Evolutionary conservation across 192 early-diverging fungal genomes (phyloP), one percentile per base, ranked within the genome.

Genomic region (Spizellomyces punctatus): DNA sequence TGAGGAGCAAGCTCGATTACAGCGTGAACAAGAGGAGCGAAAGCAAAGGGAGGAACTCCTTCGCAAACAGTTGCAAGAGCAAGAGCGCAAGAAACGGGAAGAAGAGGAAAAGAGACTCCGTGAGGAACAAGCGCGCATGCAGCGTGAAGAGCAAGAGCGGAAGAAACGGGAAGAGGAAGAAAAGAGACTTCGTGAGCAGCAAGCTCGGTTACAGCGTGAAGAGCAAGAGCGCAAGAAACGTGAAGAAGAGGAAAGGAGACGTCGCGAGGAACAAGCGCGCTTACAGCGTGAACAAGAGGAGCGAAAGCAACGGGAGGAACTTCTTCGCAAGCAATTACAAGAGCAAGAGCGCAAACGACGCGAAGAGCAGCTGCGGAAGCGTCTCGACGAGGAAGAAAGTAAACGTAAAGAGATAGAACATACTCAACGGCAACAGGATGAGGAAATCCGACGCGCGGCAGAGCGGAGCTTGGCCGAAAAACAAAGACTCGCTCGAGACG

Each of bases 141-240:
- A 19, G 14, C 50, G 4, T n/a, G 50, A 54, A 54, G 50, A 54
- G 50, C 50, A 4, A 12, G 17, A 54, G 17, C 50, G 50, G 1
- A 54, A 54, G 17, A n/a, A n/a, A 19, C 12, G 17, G 17, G 50
- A 12, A n/a, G 50, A n/a, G 12, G 50, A 54, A 54, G 4, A n/a
- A n/a, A n/a, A 12, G 14, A 54, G 50, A 54, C 14, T 19, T 54
- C 50, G 50, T 54, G 50, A 54, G 4, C 1, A 54, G 50, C 50
- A 19, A n/a, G 14, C n/a, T n/a, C n/a, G n/a, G n/a, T n/a, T n/a
- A n/a, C n/a, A 54, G 50, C 50, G 50, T 54, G 50, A 54, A 54
- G 50, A 54, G 50, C 50, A 19, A n/a, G 14, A 54, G 50, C 50
- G 50, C 14, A 54, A 54, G 17, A n/a, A n/a, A 19, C 17, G 50